Base-by-base conservation (phyloP, 352 stramenopile genomes). In the Phytophthora colocasiae region DNA sequence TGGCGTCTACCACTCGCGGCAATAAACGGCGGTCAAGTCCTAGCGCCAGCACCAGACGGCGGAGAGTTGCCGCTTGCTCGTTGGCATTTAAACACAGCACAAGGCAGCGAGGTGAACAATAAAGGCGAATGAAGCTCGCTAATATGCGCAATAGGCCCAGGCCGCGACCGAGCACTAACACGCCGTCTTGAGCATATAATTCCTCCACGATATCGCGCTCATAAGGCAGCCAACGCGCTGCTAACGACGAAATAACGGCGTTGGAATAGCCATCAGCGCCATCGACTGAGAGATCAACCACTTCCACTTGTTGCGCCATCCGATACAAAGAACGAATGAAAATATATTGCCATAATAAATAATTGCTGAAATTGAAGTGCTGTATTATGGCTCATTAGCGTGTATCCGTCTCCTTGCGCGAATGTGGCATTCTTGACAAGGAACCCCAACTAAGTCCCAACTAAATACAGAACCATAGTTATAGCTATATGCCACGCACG, bases 21-120 rank as follows among this genome's bases (percentile, higher is more conserved):
- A 99, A 69, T 36, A 91, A 66, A n/a, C 89, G 73, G 24, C 85
- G 77, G 22, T 93, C 85, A 6, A 97, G 89, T 1, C 95, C 96
- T 66, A 98, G 89, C n/a, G 81, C 81, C 40, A 96, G 72, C 27
- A 99, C 75, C 49, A 95, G 59, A 50, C 92, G 80, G 7, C 81
- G 65, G 34, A 97, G 76, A 19, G 85, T 78, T 7, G 84, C 72
- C 17, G 96, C 90, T 22, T 94, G 73, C 19, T 98, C 94, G 47
- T 85, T 96, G 22, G 91, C 81, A 68, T 98, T 98, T 12, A 99
- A 71, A 66, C 98, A 93, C 51, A 99, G 80, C 43, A 99, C 85
- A 41, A 95, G 92, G 39, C 74, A 77, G 63, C 80, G 85, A 22
- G 71, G 86, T 27, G 65, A 87, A 78, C 76, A 95, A 73, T 98